phyloP scores from a whole-genome alignment of 768 basidiomycete species.

The Glaciozyma antarctica region DNA sequence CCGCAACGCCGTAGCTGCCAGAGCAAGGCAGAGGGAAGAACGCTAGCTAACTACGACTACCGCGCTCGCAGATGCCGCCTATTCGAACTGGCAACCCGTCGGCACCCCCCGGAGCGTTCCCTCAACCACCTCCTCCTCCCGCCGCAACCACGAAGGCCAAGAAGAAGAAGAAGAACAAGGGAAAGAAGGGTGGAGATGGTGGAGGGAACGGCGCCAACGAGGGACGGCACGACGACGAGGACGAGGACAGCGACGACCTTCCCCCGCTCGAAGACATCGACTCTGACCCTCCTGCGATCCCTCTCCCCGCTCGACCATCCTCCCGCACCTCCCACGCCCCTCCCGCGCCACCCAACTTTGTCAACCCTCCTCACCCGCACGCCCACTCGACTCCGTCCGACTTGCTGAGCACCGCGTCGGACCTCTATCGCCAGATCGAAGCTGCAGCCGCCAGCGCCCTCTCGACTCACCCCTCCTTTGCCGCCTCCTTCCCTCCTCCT shows the following conservation, averaged over 20 bases:
- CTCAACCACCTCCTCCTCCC: neutral
- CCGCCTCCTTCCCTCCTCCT: conserved; percentile 24
- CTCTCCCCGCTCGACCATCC: neutral
- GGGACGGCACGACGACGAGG: neutral
- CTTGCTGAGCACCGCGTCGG: conserved; percentile 53
- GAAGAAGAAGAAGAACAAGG: conserved; percentile 24
- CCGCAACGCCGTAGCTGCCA: too few species aligned
- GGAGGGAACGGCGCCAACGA: too few species aligned
- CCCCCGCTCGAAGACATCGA: conserved; percentile 15
- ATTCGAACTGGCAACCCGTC: neutral
- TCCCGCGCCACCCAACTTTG: neutral
- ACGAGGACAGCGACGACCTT: conserved; percentile 8
- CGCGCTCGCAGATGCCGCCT: neutral
- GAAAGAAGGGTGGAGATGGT: too few species aligned
- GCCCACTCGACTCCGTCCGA: conserved; percentile 48
- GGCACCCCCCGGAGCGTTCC: neutral
- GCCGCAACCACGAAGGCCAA: conserved; percentile 6
- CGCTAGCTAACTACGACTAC: neutral
- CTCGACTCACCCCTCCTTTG: conserved; percentile 31
- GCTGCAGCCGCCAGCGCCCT: conserved; percentile 41
- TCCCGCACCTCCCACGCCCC: neutral
- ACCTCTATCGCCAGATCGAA: conserved; percentile 53
- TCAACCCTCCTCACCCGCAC: conserved; percentile 6
- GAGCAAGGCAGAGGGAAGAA: too few species aligned
- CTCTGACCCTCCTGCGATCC: conserved; percentile 1